Evolutionary conservation across 768 basidiomycete genomes (phyloP), one percentile per base, ranked within the genome.

Genomic region (Leccinum boreale): DNA sequence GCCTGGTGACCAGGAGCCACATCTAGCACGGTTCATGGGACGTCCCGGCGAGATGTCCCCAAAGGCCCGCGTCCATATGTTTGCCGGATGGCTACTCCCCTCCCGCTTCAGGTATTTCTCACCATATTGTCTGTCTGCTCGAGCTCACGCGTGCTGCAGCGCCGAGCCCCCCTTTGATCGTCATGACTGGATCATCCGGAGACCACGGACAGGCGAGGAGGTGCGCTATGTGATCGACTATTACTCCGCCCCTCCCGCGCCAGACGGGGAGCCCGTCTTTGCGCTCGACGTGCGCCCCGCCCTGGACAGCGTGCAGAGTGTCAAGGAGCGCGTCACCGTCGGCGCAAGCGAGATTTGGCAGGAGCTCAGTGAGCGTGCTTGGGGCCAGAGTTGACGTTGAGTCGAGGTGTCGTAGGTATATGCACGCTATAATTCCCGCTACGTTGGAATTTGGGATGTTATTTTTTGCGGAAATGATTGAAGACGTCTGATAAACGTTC

Each of bases 191-290:
- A 75, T 97, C 53, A 81, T 99, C 54, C 89, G 89, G 29, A 86
- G 96, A 52, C 85, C 87, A 31, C 77, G 78, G 42, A 86, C 88
- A 1, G 86, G 90, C 17, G 84, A 90, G 64, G 89, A 93, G 73
- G 87, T 93, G 52, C 89, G 92, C 69, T 96, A 99, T 73, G 90
- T 99, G 49, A 98, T 99, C 65, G 97, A 99, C 77, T 99, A 99
- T 75, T 98, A 98, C 74, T 90, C 92, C 49, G 94, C 93, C 0
- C 92, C 95, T 1, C 85, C 90, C 3, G 87, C 95, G 55, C 79
- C 85, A 8, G 90, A 97, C 63, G 96, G 96, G 8, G 90, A 90
- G 47, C 97, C 97, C 17, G 94, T 95, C 6, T 98, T 98, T 74
- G 88, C 88, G 8, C 81, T 99, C 26, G 97, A 99, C 70, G 96